phyloP scores from a whole-genome alignment of 352 stramenopile genomes.

The Phytophthora brassicae region DNA sequence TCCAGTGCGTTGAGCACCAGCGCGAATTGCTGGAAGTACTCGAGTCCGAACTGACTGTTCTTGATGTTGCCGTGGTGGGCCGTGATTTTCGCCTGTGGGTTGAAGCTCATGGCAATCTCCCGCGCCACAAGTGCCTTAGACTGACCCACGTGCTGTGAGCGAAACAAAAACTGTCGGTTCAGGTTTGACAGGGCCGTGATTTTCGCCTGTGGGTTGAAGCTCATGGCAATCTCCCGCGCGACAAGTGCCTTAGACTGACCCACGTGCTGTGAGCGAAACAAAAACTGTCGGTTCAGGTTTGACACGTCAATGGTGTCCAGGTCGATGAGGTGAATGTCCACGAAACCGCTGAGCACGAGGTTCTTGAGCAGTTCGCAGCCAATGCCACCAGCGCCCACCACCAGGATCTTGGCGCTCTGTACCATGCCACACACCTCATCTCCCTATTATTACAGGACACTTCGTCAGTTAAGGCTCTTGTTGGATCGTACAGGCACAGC shows the following conservation, averaged over 20 bases:
- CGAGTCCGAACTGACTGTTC: constrained; percentile 85
- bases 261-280: constrained; percentile 98
- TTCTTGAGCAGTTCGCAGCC: constrained; percentile 99
- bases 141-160: constrained; percentile 96
- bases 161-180: constrained; percentile 99
- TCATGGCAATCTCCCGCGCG: constrained; percentile 71
- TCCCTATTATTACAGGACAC: constrained; percentile 33
- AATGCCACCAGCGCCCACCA: constrained; percentile 98
- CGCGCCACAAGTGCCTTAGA: constrained; percentile 93
- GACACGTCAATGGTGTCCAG: constrained; percentile 99
- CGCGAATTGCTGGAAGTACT: constrained; percentile 96
- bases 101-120: constrained; percentile 86
- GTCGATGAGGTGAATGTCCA: constrained; percentile 94
- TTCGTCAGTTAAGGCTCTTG: not conserved
- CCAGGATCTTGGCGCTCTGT: constrained; percentile 89
- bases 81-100: constrained; percentile 87
- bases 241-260: constrained; percentile 95
- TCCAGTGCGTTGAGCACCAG: constrained; percentile 99
- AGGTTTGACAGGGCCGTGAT: too few species aligned
- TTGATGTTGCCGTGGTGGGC: constrained; percentile 99
- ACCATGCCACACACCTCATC: constrained; percentile 69
- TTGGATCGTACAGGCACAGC: not conserved
- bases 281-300: constrained; percentile 99
- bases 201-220: constrained; percentile 89
- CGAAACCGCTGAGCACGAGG: constrained; percentile 96